A percentile compares a stretch with the other conserved stretches of the same genome.
Conservation (phyloP, 495 filamentous ascomycete species). For the Pyronema omphalodes region DNA sequence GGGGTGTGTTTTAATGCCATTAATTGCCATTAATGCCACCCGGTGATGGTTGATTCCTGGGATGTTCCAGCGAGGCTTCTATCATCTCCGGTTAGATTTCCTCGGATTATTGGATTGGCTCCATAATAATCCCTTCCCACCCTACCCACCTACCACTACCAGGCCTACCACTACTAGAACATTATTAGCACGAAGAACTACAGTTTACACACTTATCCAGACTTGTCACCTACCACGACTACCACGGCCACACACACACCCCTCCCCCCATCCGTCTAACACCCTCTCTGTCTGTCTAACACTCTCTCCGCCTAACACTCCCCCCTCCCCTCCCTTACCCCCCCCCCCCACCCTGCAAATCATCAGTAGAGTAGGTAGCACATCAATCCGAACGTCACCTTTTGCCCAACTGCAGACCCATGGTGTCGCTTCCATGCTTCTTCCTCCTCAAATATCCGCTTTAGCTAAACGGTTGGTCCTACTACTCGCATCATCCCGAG, state of each 20-base stretch:
- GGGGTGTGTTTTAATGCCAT: too few relatives aligned
- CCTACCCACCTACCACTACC: not conserved
- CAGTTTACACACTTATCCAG: constrained; percentile 2
- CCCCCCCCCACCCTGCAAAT: constrained; percentile 5
- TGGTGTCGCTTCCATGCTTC: constrained; percentile 20
- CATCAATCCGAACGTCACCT: constrained; percentile 23
- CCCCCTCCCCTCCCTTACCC: not conserved
- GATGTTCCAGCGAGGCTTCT: not conserved
- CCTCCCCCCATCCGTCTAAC: not conserved
- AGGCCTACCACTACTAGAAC: too few relatives aligned
- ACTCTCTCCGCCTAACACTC: not conserved
- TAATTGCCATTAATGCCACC: too few relatives aligned
- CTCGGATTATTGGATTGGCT: not conserved
- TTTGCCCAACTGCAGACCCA: constrained; percentile 9
- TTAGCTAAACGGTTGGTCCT: constrained; percentile 22
- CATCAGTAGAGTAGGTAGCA: constrained; percentile 1
- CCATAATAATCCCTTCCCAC: not conserved
- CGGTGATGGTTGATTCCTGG: too few relatives aligned
- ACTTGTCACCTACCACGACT: not conserved
- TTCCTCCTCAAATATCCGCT: constrained; percentile 23
- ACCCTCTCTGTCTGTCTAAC: not conserved
- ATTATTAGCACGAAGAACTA: not conserved
- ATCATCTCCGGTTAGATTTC: constrained; percentile 2
- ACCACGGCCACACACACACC: constrained; percentile 3
- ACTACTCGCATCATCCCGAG: constrained; percentile 22